Base-by-base conservation (phyloP, 495 filamentous ascomycete species). In the Aspergillus leporis region DNA sequence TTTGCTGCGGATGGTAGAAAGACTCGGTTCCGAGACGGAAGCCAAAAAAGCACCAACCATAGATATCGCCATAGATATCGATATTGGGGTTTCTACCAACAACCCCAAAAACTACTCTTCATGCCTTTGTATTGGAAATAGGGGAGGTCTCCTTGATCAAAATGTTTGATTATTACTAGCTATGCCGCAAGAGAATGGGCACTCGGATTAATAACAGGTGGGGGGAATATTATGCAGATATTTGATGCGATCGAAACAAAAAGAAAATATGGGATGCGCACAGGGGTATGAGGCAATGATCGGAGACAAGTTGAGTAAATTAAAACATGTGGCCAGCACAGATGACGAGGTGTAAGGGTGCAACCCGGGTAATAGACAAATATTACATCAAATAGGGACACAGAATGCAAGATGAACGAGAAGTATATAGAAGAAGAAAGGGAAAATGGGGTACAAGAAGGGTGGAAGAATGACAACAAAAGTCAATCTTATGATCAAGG, bases 241-340 rank as follows among this genome's bases (percentile, higher is more conserved):
- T 3, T 49, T 34, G 36, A 61, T 62, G 61, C 55, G 60, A 62
- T 51, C n/a, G 45, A 58, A 59, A 53, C 40, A 30, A 49, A 61
- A 63, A 58, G 62, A 60, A 66, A 55, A 46, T 50, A 61, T 62
- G 58, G 59, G 49, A 65, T 61, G 64, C 61, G 52, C 57, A 65
- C 61, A 51, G 61, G 72, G 64, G 63, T 66, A 66, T 63, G 67
- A 70, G 56, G 55, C 66, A 70, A 66, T 57, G 67, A 69, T 66
- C 64, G 65, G 61, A 61, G 60, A 49, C 60, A 9, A 60, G 64
- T 61, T 66, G 56, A 64, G 71, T 66, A 70, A 66, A 66, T 56
- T 67, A 64, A 61, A n/a, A 67, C 65, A 67, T 64, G 65, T 70
- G 67, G 38, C 67, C 67, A 70, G 67, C 67, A 70, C 65, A 64